A percentile compares a stretch with the other conserved stretches of the same genome.
Evolutionary conservation across 2,329 filamentous ascomycete genomes (phyloP).

Genomic region (Tetracladium maxilliforme): DNA sequence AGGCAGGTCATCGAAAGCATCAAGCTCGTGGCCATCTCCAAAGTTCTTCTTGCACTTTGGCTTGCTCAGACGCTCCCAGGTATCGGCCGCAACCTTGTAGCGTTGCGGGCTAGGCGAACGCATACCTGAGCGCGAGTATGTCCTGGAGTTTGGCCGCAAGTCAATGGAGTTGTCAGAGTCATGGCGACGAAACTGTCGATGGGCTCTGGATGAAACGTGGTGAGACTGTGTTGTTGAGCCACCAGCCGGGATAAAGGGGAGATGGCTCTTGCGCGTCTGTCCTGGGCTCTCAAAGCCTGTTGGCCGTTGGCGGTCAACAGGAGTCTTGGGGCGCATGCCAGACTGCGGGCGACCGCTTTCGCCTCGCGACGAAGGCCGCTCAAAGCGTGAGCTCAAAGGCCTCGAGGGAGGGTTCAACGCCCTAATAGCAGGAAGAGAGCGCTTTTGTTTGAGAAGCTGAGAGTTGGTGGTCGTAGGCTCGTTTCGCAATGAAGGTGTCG

Average conservation of each 20-base stretch:
- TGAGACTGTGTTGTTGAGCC: constrained; percentile 61
- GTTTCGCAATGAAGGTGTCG: constrained; percentile 35
- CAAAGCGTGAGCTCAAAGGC: constrained; percentile 28
- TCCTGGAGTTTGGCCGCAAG: constrained; percentile 38
- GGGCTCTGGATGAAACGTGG: constrained; percentile 57
- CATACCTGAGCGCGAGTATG: constrained; percentile 40
- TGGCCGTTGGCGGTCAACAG: constrained; percentile 39
- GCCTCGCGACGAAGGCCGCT: constrained; percentile 44
- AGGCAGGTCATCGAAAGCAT: constrained; percentile 86
- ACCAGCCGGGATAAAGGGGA: constrained; percentile 71
- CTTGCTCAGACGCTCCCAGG: constrained; percentile 40
- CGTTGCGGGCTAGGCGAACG: constrained; percentile 42
- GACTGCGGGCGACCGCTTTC: constrained; percentile 34
- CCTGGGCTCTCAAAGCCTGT: constrained; percentile 30
- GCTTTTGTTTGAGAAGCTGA: constrained; percentile 49
- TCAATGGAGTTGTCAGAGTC: constrained; percentile 54
- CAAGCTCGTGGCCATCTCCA: constrained; percentile 84
- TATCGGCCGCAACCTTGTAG: constrained; percentile 24
- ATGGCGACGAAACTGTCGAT: constrained; percentile 61
- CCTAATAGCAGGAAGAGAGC: constrained; percentile 46
- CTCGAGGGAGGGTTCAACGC: constrained; percentile 35
- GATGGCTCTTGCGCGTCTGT: constrained; percentile 41
- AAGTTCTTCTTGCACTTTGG: constrained; percentile 60
- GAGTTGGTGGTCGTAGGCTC: constrained; percentile 52
- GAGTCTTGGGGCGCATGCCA: constrained; percentile 52